Conservation (phyloP, 2,329 filamentous ascomycete species). For the Karstenula rhodostoma region DNA sequence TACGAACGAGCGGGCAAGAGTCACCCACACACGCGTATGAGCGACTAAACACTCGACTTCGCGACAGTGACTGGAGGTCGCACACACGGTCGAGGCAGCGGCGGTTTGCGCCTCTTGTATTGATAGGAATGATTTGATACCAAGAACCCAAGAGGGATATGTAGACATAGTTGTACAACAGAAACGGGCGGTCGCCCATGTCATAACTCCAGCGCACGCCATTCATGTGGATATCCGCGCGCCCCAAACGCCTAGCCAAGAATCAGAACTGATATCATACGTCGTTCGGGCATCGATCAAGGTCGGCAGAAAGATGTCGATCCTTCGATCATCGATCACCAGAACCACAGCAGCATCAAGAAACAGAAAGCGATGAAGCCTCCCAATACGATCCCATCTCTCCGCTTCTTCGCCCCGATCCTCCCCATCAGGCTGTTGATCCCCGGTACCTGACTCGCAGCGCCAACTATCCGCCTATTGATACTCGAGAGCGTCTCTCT, state of each 20-base stretch:
- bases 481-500: slow-evolving; percentile 88
- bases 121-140: slow-evolving; percentile 17
- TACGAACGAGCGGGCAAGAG: not conserved
- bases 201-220: slow-evolving; percentile 23
- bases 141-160: slow-evolving; percentile 18
- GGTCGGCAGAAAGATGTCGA: not conserved
- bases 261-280: slow-evolving; percentile 35
- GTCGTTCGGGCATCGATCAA: slow-evolving; percentile 29
- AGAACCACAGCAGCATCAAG: slow-evolving; percentile 75
- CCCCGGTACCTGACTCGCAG: slow-evolving; percentile 89
- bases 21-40: not conserved
- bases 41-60: not conserved
- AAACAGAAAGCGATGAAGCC: slow-evolving; percentile 92
- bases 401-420: slow-evolving; percentile 93
- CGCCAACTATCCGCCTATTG: slow-evolving; percentile 86
- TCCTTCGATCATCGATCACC: slow-evolving; percentile 26
- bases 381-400: slow-evolving; percentile 93
- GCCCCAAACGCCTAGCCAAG: slow-evolving; percentile 16
- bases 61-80: slow-evolving; percentile 9
- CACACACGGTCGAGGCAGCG: slow-evolving; percentile 1
- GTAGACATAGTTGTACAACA: slow-evolving; percentile 45
- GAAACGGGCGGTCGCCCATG: slow-evolving; percentile 18
- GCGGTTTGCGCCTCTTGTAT: not conserved
- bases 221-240: slow-evolving; percentile 30
- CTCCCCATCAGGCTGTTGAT: slow-evolving; percentile 90